phyloP scores from a whole-genome alignment of 176 grass and related monocot genomes.

The Rhipidocladum racemiflorum region DNA sequence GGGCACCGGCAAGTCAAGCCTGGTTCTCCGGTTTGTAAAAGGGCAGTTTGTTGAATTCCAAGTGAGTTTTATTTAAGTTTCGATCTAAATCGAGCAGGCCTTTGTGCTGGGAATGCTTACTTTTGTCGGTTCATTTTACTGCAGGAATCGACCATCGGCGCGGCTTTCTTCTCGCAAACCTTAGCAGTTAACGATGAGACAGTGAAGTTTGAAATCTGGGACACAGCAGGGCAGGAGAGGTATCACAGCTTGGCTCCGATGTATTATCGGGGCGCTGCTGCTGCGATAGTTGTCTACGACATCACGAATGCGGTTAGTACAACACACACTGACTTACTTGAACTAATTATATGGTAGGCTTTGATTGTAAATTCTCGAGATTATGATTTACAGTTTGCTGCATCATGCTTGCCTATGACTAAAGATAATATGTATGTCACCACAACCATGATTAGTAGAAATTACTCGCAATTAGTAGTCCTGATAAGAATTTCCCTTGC shows the following conservation, averaged over 20 bases:
- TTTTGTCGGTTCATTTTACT: not conserved
- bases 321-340: not conserved
- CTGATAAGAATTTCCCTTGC: not conserved
- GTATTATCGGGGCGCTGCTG: slow-evolving; percentile 83
- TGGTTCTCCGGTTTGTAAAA: slow-evolving; percentile 91
- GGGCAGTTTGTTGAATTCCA: slow-evolving; percentile 99
- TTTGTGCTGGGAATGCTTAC: not conserved
- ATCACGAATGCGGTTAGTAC: slow-evolving; percentile 72
- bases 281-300: slow-evolving; percentile 80
- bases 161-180: slow-evolving; percentile 92
- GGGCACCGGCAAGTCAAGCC: slow-evolving; percentile 86
- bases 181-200: slow-evolving; percentile 69
- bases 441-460: not conserved
- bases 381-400: not conserved
- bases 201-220: slow-evolving; percentile 97
- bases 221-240: slow-evolving; percentile 89
- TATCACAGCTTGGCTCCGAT: slow-evolving; percentile 94
- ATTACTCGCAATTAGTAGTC: not conserved
- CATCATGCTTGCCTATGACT: not conserved
- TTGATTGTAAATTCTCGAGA: not conserved
- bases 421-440: not conserved
- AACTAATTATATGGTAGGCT: not conserved
- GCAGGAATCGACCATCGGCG: slow-evolving; percentile 89
- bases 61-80: slow-evolving; percentile 33
- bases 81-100: not conserved